Base-by-base conservation (phyloP, 1,139 yeast species). In the Yamadazyma conglobata region DNA sequence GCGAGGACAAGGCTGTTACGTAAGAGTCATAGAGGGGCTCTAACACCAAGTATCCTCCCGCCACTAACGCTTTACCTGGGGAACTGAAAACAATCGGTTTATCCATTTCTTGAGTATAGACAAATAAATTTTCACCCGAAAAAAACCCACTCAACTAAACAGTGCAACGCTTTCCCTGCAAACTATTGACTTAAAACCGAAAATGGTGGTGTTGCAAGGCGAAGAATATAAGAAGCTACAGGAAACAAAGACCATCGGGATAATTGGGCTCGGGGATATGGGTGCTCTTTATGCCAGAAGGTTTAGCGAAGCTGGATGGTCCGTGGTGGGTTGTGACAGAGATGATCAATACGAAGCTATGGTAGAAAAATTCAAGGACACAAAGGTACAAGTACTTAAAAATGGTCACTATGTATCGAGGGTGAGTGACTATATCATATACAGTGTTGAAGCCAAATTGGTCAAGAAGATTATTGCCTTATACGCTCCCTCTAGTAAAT, bases 201-300 rank as follows among this genome's bases (percentile, higher is more conserved):
- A 9, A 24, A 37, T 33, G 36, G 26, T 23, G 3, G 24, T 37
- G 19, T 17, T 44, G 15, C 24, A 36, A 12, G 40, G 38, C 11
- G 44, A 37, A 3, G 40, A 43, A 27, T 28, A 41, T 4, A 31
- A 34, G 15, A 28, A 32, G 11, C 42, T 50, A 8, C 38, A 50
- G 28, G 13, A 24, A 8, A 29, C 64, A 21, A 82, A 78, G 51
- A 66, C 64, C 23, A 73, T 91, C 29, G 98, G 98, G 3, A 84
- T 91, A 41, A 89, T 91, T 35, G 98, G 98, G 1, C 73, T 91
- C 25, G 98, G 98, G 16, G 98, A 91, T 54, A 91, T 91, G 98
- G 98, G 98, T 10, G 63, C 76, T 25, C 60, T 91, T 42, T 91
- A 91, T 49, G 97, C 97, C 38, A 66, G 69, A 11, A 61, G 82